These are phyloP conservation scores for Aspergillus taichungensis DNA, from an alignment of 495 filamentous ascomycete genomes.

Conservation along the genomic window DNA sequence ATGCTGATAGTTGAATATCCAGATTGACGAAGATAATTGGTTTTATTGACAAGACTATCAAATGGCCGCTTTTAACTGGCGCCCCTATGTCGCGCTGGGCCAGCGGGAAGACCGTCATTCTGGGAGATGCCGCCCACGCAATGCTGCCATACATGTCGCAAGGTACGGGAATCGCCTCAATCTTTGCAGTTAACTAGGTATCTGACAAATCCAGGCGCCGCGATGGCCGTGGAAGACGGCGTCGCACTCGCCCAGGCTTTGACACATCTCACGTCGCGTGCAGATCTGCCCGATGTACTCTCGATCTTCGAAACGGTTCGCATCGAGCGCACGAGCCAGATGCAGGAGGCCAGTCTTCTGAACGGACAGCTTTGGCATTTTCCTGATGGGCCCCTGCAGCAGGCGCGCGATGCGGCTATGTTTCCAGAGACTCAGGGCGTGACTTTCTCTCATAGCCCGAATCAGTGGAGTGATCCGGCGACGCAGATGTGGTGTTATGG, in stretches of 20 bases:
- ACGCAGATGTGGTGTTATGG: constrained; percentile 39
- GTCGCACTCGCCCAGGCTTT: constrained; percentile 20
- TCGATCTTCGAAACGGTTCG: constrained; percentile 21
- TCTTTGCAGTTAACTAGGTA: not conserved
- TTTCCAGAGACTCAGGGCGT: constrained; percentile 11
- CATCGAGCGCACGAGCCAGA: constrained; percentile 16
- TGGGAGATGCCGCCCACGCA: constrained; percentile 43
- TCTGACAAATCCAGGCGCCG: constrained; percentile 24
- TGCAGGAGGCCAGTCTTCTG: constrained; percentile 29
- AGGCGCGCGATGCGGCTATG: constrained; percentile 35
- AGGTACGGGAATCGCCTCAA: constrained; percentile 10
- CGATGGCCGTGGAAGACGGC: constrained; percentile 38
- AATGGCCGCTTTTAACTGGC: constrained; percentile 34
- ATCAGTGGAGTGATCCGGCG: constrained; percentile 40
- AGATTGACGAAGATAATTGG: constrained; percentile 29
- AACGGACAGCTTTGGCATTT: constrained; percentile 38
- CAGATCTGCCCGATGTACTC: constrained; percentile 10
- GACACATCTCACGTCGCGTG: constrained; percentile 6
- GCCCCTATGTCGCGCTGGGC: constrained; percentile 24
- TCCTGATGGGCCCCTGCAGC: constrained; percentile 34
- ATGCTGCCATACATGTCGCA: constrained; percentile 44
- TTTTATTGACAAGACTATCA: constrained; percentile 27
- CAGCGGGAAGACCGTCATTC: constrained; percentile 23
- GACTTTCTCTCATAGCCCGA: constrained; percentile 28
- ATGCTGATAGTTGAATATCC: too few species aligned